A percentile compares a stretch with the other conserved stretches of the same genome.
Evolutionary conservation across 78 protist genomes (phyloP).

Genomic region (Bodo saltans): DNA sequence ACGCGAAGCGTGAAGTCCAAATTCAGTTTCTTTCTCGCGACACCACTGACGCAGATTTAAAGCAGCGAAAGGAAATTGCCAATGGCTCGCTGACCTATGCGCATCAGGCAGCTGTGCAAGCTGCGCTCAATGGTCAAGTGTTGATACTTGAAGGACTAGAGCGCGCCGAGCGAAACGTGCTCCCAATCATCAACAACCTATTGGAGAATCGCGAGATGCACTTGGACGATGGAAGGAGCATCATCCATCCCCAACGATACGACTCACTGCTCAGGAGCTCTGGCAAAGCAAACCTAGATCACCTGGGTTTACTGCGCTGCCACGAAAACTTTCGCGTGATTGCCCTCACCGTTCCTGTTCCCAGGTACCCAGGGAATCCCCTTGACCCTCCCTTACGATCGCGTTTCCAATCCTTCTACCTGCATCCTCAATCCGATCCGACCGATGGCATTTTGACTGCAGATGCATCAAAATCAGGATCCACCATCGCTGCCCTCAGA

Average conservation of each 20-base stretch:
- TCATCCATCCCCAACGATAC: conserved; percentile 29
- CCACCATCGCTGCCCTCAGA: too few species aligned
- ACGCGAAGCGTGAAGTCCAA: conserved; percentile 42
- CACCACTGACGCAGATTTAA: conserved; percentile 52
- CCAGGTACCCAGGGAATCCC: conserved; percentile 55
- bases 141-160: conserved; percentile 73
- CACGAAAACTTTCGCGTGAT: conserved; percentile 53
- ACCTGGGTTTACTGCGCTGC: conserved; percentile 40
- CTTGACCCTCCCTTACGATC: conserved; percentile 79
- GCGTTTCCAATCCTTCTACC: conserved; percentile 58
- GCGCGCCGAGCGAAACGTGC: conserved; percentile 59
- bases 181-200: conserved; percentile 64
- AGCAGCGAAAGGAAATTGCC: conserved; percentile 54
- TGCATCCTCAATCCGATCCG: neutral
- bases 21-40: conserved; percentile 49
- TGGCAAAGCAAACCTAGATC: conserved; percentile 31
- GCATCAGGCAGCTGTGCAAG: conserved; percentile 58
- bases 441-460: too few species aligned
- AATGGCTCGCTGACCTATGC: conserved; percentile 25
- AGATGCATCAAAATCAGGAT: too few species aligned
- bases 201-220: conserved; percentile 81
- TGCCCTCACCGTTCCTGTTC: conserved; percentile 74
- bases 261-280: conserved; percentile 28
- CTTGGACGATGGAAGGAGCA: conserved; percentile 59
- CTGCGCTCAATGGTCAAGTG: conserved; percentile 68